These are phyloP conservation scores for Spizellomyces sp. DNA, from an alignment of 192 early-diverging fungal genomes.

Conservation along the genomic window DNA sequence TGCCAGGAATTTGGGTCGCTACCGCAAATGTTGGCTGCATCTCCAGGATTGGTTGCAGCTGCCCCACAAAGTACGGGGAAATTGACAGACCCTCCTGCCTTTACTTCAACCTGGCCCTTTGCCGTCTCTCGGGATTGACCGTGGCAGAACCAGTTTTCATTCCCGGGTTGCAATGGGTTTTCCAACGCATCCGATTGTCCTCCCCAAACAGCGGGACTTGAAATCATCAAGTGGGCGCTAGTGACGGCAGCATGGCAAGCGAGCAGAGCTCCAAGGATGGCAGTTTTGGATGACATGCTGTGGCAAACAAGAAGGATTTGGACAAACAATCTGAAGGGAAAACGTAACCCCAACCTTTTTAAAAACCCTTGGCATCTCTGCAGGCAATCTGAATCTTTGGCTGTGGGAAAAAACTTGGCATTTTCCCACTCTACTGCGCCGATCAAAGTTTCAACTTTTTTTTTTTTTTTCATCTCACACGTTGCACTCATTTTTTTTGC, in stretches of 20 bases:
- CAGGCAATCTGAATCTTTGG: too few species aligned
- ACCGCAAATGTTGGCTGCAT: constrained; percentile 25
- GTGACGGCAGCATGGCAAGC: neutral
- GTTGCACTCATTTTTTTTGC: too few species aligned
- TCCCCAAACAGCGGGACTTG: constrained; percentile 22
- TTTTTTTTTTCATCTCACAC: too few species aligned
- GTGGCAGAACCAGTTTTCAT: constrained; percentile 31
- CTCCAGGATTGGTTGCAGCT: constrained; percentile 8
- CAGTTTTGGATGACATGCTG: too few species aligned
- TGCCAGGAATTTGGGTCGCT: constrained; percentile 16
- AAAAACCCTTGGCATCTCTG: too few species aligned
- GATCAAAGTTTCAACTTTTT: too few species aligned
- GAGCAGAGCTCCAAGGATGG: too few species aligned
- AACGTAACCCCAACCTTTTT: too few species aligned
- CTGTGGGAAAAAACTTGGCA: too few species aligned
- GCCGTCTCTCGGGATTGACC: constrained; percentile 7
- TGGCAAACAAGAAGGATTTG: too few species aligned
- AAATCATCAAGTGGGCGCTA: constrained; percentile 22
- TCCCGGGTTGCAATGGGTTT: constrained; percentile 19
- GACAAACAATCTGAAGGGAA: too few species aligned
- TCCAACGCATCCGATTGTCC: constrained; percentile 5
- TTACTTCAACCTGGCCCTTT: constrained; percentile 10
- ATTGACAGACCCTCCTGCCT: constrained; percentile 7
- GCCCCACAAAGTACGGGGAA: constrained; percentile 26
- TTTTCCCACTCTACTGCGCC: too few species aligned